phyloP scores from a whole-genome alignment of 768 basidiomycete species.

The Leccinum barrowsii region DNA sequence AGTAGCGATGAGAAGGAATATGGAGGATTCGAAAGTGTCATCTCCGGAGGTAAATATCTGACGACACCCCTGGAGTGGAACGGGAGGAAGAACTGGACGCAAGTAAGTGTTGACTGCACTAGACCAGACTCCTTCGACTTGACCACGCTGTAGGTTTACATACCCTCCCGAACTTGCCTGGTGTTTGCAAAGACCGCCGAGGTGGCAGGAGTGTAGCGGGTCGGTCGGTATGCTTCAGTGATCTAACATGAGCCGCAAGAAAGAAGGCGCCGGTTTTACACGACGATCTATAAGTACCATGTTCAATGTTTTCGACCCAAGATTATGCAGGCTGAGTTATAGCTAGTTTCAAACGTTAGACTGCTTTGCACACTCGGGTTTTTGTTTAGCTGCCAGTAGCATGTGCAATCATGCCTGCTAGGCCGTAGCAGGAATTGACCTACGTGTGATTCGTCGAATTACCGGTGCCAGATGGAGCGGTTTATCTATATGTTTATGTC shows the following conservation, averaged over 20 bases:
- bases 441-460: too few relatives aligned
- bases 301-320: not conserved
- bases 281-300: not conserved
- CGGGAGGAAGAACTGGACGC: slow-evolving; percentile 82
- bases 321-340: too few relatives aligned
- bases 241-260: not conserved
- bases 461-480: too few relatives aligned
- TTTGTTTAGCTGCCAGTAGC: too few relatives aligned
- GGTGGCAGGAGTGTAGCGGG: not conserved
- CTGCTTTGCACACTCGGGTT: too few relatives aligned
- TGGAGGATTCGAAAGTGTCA: slow-evolving; percentile 86
- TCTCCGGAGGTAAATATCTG: slow-evolving; percentile 57
- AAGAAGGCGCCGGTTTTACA: not conserved
- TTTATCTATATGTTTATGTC: too few relatives aligned
- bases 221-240: not conserved
- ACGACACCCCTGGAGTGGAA: slow-evolving; percentile 93
- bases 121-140: not conserved
- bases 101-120: slow-evolving; percentile 46
- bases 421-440: too few relatives aligned
- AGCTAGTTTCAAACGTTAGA: too few relatives aligned
- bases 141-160: slow-evolving; percentile 23
- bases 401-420: too few relatives aligned
- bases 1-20: slow-evolving; percentile 84
- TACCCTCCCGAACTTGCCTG: slow-evolving; percentile 31
- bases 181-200: slow-evolving; percentile 24